Evolutionary conservation across 1,284 basidiomycete genomes (phyloP).

Genomic region (Cronartium quercuum): DNA sequence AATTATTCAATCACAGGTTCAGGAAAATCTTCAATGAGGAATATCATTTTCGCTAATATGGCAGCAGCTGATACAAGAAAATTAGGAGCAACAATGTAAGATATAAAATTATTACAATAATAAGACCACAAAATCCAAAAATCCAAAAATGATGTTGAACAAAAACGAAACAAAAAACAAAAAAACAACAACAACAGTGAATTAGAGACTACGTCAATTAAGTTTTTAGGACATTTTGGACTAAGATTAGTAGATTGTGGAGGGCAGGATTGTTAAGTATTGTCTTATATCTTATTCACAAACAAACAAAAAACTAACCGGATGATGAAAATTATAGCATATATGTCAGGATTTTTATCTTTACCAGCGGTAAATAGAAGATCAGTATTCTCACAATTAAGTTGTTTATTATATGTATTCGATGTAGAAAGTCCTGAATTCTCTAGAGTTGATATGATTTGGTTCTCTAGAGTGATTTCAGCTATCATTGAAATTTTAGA

Average conservation of each 20-base stretch:
- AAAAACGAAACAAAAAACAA: no score
- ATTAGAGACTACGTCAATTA: constrained; percentile 94
- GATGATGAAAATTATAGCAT: not conserved
- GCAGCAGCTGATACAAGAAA: constrained; percentile 30
- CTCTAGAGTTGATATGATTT: constrained; percentile 53
- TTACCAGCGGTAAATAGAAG: constrained; percentile 82
- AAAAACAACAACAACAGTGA: constrained; percentile 54
- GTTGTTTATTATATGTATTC: constrained; percentile 96
- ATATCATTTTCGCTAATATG: constrained; percentile 69
- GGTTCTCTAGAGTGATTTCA: constrained; percentile 29
- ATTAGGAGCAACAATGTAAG: constrained; percentile 24
- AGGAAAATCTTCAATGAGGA: constrained; percentile 89
- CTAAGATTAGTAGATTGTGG: constrained; percentile 96
- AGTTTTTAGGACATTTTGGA: constrained; percentile 87
- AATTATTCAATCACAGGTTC: constrained; percentile 48
- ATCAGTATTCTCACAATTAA: constrained; percentile 88
- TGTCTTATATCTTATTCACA: not conserved
- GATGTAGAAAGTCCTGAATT: constrained; percentile 58
- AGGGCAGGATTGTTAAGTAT: constrained; percentile 64
- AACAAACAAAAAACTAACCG: not conserved
- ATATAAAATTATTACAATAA: not conserved
- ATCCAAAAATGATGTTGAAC: not conserved
- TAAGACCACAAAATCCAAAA: not conserved
- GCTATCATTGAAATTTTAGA: constrained; percentile 19
- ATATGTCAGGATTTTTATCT: constrained; percentile 72